Evolutionary conservation across 352 stramenopile species (phyloP), one percentile per base, ranked within the genome.

Genomic region (Phytophthora constricta): DNA sequence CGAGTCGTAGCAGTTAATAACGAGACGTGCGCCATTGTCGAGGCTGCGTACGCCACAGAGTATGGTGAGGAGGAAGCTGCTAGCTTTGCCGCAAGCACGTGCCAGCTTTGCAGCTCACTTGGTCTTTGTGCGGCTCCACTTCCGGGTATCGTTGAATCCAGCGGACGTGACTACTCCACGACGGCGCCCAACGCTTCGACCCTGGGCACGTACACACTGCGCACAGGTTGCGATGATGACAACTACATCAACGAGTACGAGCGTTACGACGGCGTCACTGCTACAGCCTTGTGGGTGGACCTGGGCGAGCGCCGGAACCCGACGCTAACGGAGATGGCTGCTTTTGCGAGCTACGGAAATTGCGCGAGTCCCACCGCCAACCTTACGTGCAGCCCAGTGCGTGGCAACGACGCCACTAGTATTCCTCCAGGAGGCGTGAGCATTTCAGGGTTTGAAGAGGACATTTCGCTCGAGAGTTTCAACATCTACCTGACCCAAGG

Each of bases 91-190:
- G 47, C 49, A 9, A 60, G 26, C 27, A 86, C 80, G 41, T 91
- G 82, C 54, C 64, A 65, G 4, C 33, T 86, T 0, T 89, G 80
- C 57, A 49, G 58, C 37, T 46, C 37, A 5, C 25, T 80, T 2
- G 80, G 80, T 20, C 59, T 91, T 28, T 91, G 82, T 20, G 80
- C 79, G 2, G 82, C 82, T 8, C 79, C 79, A 19, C 68, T 91
- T 10, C 81, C 83, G 10, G 83, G 83, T 26, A 72, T 77, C 48
- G 72, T 82, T 33, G 80, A 89, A 56, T 73, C 62, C 33, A 86
- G 78, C 39, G 80, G 80, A n/a, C 67, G 85, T 14, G 65, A 90
- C 61, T 90, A 76, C 63, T 78, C 72, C 16, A 65, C 51, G 37
- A 61, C 59, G 4, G 51, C 76, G 4, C 81, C 81, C 3, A 41